Evolutionary conservation across 2,329 filamentous ascomycete genomes (phyloP).

Genomic region (Phyllosticta paracitricarpa): DNA sequence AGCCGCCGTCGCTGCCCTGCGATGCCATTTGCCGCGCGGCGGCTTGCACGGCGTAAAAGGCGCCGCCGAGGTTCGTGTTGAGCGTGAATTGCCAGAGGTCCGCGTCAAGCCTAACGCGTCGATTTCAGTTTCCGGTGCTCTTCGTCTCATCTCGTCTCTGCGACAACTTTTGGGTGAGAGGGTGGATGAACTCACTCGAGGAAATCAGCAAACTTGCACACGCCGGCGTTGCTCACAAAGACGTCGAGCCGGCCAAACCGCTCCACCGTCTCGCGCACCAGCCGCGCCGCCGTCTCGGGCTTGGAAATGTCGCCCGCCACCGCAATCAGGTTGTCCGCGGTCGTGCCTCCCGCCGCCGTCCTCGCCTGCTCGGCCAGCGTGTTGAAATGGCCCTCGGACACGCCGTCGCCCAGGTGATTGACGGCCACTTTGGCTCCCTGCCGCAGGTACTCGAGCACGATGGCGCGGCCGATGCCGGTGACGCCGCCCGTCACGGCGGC

Average conservation of each 20-base stretch:
- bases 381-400: conserved; percentile 39
- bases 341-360: not conserved
- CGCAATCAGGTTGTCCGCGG: conserved; percentile 43
- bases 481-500: conserved; percentile 81
- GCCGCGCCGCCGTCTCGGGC: conserved; percentile 56
- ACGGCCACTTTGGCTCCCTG: conserved; percentile 72
- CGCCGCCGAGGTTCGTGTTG: conserved; percentile 72
- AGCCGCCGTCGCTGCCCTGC: conserved; percentile 51
- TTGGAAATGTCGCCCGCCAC: conserved; percentile 69
- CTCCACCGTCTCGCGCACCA: conserved; percentile 58
- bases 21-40: conserved; percentile 73
- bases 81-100: conserved; percentile 64
- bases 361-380: conserved; percentile 36
- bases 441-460: conserved; percentile 65
- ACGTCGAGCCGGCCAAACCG: conserved; percentile 49
- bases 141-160: not conserved
- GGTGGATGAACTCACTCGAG: conserved; percentile 43
- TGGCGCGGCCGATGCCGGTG: conserved; percentile 79
- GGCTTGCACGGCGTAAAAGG: conserved; percentile 81
- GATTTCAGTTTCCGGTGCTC: too few relatives aligned
- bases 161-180: too few relatives aligned
- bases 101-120: conserved; percentile 45
- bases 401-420: conserved; percentile 59
- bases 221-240: conserved; percentile 80
- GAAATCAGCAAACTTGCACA: conserved; percentile 84